A percentile compares a stretch with the other conserved stretches of the same genome.
These are phyloP conservation scores for Pythium brassicae DNA, from an alignment of 352 stramenopile species.

Conservation along the genomic window DNA sequence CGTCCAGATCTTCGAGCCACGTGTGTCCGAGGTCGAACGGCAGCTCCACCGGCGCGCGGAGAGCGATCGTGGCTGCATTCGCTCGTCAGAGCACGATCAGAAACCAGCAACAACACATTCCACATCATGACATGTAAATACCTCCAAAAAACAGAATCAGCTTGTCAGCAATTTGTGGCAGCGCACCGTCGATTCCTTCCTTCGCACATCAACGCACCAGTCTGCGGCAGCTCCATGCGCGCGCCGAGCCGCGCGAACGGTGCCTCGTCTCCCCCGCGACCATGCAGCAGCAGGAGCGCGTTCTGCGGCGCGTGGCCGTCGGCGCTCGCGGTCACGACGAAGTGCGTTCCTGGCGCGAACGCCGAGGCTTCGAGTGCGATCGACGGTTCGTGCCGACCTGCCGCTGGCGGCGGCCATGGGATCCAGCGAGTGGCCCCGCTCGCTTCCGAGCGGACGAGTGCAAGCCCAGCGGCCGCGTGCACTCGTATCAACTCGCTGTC, in stretches of 20 bases:
- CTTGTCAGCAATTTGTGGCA: background rate
- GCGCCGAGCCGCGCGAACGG: slow-evolving; percentile 44
- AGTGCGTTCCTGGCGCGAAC: slow-evolving; percentile 15
- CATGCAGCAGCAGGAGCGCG: slow-evolving; percentile 57
- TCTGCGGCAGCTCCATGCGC: slow-evolving; percentile 61
- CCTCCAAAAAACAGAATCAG: background rate
- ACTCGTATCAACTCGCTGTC: slow-evolving; percentile 14
- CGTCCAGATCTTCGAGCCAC: slow-evolving; percentile 57
- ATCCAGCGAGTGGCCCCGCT: slow-evolving; percentile 21
- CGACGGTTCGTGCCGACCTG: slow-evolving; percentile 10
- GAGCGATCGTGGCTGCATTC: slow-evolving; percentile 34
- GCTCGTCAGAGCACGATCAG: too few relatives aligned
- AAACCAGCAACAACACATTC: background rate
- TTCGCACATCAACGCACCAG: too few relatives aligned
- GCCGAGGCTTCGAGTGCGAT: slow-evolving; percentile 8
- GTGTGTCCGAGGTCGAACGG: slow-evolving; percentile 51
- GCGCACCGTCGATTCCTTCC: too few relatives aligned
- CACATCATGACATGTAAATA: too few relatives aligned
- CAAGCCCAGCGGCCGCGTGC: slow-evolving; percentile 22
- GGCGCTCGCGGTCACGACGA: slow-evolving; percentile 20
- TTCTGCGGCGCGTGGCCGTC: slow-evolving; percentile 36
- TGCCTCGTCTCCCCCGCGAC: slow-evolving; percentile 47
- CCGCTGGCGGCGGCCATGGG: slow-evolving; percentile 10
- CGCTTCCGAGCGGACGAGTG: slow-evolving; percentile 14
- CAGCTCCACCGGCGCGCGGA: slow-evolving; percentile 48